phyloP scores from a whole-genome alignment of 495 filamentous ascomycete species.

The Neurospora africana region DNA sequence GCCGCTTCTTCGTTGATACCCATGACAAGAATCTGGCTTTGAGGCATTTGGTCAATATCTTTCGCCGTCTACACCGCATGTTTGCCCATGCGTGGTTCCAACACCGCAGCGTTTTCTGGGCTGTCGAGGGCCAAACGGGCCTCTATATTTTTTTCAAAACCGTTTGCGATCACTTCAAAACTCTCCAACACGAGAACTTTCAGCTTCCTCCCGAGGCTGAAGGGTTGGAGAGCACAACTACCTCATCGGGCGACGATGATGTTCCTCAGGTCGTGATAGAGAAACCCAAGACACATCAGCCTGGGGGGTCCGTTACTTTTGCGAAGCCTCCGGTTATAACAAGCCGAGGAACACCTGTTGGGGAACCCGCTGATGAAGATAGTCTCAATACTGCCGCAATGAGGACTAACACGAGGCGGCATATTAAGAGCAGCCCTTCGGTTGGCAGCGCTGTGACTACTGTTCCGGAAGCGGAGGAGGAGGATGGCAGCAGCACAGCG shows the following conservation, averaged over 20 bases:
- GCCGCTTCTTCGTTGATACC: constrained; percentile 58
- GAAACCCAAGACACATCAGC: constrained; percentile 15
- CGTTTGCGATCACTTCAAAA: constrained; percentile 79
- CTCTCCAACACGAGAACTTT: constrained; percentile 88
- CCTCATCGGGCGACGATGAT: constrained; percentile 10
- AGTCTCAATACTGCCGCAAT: constrained; percentile 29
- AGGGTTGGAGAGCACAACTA: constrained; percentile 44
- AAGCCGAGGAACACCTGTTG: constrained; percentile 17
- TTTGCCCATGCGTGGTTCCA: constrained; percentile 99
- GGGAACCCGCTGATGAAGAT: constrained; percentile 25
- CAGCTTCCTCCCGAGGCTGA: constrained; percentile 91
- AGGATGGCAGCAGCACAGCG: constrained; percentile 27
- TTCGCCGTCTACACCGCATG: constrained; percentile 86
- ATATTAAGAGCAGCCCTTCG: constrained; percentile 62
- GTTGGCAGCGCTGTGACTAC: constrained; percentile 64
- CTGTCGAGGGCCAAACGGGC: constrained; percentile 77
- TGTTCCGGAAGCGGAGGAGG: constrained; percentile 62
- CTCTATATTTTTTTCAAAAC: constrained; percentile 95
- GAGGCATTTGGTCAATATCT: constrained; percentile 86
- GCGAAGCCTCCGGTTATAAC: constrained; percentile 38
- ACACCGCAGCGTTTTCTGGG: constrained; percentile 90
- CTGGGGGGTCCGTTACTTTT: constrained; percentile 23
- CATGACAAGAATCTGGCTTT: constrained; percentile 56
- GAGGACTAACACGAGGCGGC: constrained; percentile 58
- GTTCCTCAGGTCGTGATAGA: constrained; percentile 17